phyloP scores from a whole-genome alignment of 768 basidiomycete species.

The Rhizopogon vinicolor region DNA sequence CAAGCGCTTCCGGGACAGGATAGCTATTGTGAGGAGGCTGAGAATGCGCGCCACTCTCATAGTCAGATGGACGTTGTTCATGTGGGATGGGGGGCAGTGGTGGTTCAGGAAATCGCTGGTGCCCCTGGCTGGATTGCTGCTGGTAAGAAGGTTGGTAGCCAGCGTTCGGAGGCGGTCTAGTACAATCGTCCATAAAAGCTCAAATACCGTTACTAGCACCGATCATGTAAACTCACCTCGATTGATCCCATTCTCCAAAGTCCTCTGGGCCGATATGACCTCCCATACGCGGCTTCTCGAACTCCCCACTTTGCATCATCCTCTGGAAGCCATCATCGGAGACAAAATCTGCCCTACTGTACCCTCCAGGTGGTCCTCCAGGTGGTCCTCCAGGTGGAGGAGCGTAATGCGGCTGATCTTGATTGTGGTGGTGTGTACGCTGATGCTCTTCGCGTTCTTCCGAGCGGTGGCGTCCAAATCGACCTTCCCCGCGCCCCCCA shows the following conservation, averaged over 20 bases:
- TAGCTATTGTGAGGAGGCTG: background rate
- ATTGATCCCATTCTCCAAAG: conserved; percentile 1
- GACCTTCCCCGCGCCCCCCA: background rate
- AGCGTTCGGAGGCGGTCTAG: conserved; percentile 8
- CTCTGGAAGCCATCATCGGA: conserved; percentile 20
- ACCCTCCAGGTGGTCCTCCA: conserved; percentile 10
- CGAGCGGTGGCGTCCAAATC: background rate
- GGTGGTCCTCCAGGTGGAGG: no score
- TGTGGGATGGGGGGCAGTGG: background rate
- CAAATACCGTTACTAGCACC: background rate
- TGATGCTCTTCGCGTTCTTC: background rate
- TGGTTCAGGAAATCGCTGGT: background rate
- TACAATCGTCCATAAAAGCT: background rate
- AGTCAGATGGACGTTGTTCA: background rate
- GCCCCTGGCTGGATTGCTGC: background rate
- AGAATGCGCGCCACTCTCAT: background rate
- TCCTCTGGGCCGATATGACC: background rate
- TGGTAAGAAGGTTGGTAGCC: background rate
- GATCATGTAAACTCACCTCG: background rate
- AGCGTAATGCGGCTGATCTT: background rate
- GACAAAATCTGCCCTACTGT: conserved; percentile 23
- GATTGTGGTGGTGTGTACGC: background rate
- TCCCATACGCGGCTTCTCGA: background rate
- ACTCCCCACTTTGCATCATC: conserved; percentile 15
- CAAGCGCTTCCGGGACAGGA: background rate